These are phyloP conservation scores for Colletotrichum musicola DNA, from an alignment of 2,329 filamentous ascomycete genomes.

Conservation along the genomic window DNA sequence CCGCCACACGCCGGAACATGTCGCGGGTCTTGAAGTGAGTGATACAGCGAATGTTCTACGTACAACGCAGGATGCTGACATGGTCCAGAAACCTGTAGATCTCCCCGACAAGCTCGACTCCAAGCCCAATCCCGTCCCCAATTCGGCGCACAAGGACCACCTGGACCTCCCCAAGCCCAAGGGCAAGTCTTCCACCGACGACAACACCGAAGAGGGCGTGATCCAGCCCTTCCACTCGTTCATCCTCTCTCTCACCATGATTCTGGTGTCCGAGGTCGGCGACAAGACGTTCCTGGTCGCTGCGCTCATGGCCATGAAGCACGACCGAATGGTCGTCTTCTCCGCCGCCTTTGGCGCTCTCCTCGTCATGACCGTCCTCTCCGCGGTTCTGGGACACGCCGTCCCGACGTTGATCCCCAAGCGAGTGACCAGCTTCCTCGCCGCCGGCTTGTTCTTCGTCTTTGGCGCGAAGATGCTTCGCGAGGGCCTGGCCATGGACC, in stretches of 20 bases:
- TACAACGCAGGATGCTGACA: conserved; percentile 10
- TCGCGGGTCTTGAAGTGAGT: conserved; percentile 70
- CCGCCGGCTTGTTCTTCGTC: conserved; percentile 86
- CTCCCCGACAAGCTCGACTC: conserved; percentile 84
- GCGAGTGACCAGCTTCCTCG: conserved; percentile 88
- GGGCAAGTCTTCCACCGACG: conserved; percentile 48
- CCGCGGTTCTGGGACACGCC: conserved; percentile 90
- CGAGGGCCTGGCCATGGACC: conserved; percentile 90
- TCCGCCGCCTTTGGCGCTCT: conserved; percentile 93
- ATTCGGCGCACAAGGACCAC: conserved; percentile 74
- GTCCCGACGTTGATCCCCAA: conserved; percentile 92
- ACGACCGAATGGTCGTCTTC: conserved; percentile 93
- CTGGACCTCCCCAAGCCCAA: conserved; percentile 61
- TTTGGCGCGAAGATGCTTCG: conserved; percentile 88
- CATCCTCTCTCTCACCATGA: conserved; percentile 94
- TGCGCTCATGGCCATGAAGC: conserved; percentile 99
- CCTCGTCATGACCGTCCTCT: conserved; percentile 94
- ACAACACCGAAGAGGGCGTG: conserved; percentile 65
- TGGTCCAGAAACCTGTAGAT: conserved; percentile 79
- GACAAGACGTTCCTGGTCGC: conserved; percentile 99
- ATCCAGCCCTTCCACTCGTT: conserved; percentile 91
- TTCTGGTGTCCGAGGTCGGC: conserved; percentile 94
- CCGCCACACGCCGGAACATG: conserved; percentile 53
- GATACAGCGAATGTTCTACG: not conserved
- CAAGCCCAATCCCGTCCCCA: conserved; percentile 76